Percentiles rank a stretch among this genome's conserved stretches.
Evolutionary conservation across 2,329 filamentous ascomycete species (phyloP).

Genomic region (Dothiorella sarmentorum): DNA sequence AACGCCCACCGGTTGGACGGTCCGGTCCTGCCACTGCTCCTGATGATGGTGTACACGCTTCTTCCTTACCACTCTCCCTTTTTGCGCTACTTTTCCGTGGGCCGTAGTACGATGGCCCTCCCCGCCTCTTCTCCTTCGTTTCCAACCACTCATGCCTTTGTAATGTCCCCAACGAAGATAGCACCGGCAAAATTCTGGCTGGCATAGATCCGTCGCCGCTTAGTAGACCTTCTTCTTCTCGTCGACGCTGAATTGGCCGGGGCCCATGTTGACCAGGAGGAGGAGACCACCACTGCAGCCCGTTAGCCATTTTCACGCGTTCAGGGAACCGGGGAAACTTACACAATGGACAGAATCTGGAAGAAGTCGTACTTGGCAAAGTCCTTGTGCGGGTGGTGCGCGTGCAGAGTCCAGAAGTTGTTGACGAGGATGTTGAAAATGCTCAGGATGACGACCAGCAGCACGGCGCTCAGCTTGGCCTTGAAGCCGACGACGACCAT

Average conservation of each 20-base stretch:
- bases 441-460: conserved; percentile 91
- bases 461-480: conserved; percentile 96
- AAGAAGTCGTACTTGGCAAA: conserved; percentile 99
- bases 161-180: not conserved
- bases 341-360: conserved; percentile 97
- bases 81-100: not conserved
- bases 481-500: conserved; percentile 99
- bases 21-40: conserved; percentile 2
- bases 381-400: conserved; percentile 98
- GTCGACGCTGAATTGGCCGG: conserved; percentile 95
- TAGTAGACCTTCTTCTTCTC: conserved; percentile 99
- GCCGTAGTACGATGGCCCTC: not conserved
- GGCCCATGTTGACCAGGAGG: conserved; percentile 96
- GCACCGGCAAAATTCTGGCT: not conserved
- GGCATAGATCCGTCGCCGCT: not conserved
- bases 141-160: conserved; percentile 5
- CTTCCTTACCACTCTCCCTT: not conserved
- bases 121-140: not conserved
- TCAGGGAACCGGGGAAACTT: conserved; percentile 37
- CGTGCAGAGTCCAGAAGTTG: conserved; percentile 99
- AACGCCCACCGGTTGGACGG: conserved; percentile 7
- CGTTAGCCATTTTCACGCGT: conserved; percentile 20
- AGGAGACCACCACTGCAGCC: conserved; percentile 73
- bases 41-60: conserved; percentile 10
- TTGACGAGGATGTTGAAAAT: conserved; percentile 97